Evolutionary conservation across 2,329 filamentous ascomycete genomes (phyloP), one percentile per base, ranked within the genome.

Genomic region (Lecanicillium sp.): DNA sequence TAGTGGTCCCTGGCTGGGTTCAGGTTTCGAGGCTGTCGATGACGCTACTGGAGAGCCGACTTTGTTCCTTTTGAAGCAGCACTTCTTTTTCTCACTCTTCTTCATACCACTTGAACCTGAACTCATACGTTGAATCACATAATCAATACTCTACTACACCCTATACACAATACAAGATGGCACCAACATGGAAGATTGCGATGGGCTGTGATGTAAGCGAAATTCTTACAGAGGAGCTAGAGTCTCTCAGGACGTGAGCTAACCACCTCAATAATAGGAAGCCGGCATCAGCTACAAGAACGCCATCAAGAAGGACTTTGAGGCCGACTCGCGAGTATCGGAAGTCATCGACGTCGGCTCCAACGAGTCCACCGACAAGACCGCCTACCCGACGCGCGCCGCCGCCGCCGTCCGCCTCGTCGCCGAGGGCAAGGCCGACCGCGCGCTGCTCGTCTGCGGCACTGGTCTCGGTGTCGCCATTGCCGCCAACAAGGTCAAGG

Each of bases 381-480:
- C 84, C 2, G 81, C 86, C 3, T 94, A 94, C 60, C 84, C 87
- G 0, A 81, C 86, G 59, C 74, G 84, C 29, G 86, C 86, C 42
- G 83, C 86, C 29, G 75, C 77, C 29, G 86, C 85, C 5, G 83
- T 84, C 12, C 64, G 66, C 44, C 66, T 83, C 28, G 73, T 85
- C 10, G 68, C 71, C 4, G 59, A 67, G 5, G 81, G 80, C 31
- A 70, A 78, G 52, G 82, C 76, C 37, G 87, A 94, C 62, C 81
- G 87, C 38, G 87, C 85, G 0, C 69, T 94, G 28, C 66, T 88
- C 30, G 86, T 94, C 65, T 94, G 87, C 64, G 87, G 87, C 3
- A 94, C 87, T 0, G 87, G 87, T 0, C 73, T 94, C 7, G 87
- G 87, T 15, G 87, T 94, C 7, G 87, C 87, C 51, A 94, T 94